phyloP scores from a whole-genome alignment of 2,329 filamentous ascomycete species.

The Fusarium nygamai region DNA sequence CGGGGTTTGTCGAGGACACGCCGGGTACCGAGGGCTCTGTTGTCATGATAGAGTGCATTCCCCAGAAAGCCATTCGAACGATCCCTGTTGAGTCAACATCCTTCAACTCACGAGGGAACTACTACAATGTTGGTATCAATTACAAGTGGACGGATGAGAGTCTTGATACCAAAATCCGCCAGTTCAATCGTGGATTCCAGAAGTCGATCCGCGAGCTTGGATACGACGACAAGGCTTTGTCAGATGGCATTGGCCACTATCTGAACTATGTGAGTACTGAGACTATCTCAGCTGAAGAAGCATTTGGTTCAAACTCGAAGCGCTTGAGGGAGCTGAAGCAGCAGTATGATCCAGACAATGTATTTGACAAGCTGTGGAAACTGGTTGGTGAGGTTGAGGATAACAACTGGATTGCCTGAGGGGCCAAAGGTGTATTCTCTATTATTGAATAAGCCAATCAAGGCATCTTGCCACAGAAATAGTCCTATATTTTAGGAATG shows the following conservation, averaged over 20 bases:
- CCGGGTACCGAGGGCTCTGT: constrained; percentile 23
- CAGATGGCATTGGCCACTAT: constrained; percentile 34
- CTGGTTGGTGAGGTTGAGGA: constrained; percentile 31
- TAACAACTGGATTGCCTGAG: constrained; percentile 29
- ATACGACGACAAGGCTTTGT: constrained; percentile 29
- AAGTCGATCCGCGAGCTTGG: constrained; percentile 30
- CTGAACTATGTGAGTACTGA: constrained; percentile 32
- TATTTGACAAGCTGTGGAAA: constrained; percentile 39
- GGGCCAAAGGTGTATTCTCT: background rate
- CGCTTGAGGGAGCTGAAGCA: constrained; percentile 33
- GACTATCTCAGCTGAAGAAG: constrained; percentile 28
- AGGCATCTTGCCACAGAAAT: background rate
- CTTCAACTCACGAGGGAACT: constrained; percentile 40
- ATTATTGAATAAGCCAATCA: background rate
- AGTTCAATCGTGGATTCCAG: constrained; percentile 37
- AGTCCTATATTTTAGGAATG: background rate
- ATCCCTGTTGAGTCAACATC: constrained; percentile 33
- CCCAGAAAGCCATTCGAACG: constrained; percentile 13
- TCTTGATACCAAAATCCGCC: constrained; percentile 30
- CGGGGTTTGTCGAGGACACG: constrained; percentile 23
- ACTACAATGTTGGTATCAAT: constrained; percentile 33
- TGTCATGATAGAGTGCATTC: constrained; percentile 35
- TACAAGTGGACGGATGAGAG: constrained; percentile 30
- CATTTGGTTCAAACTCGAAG: constrained; percentile 30
- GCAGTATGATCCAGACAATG: constrained; percentile 32